Base-by-base conservation (phyloP, 106 monocot genomes). In the Xerophyta viscosa region DNA sequence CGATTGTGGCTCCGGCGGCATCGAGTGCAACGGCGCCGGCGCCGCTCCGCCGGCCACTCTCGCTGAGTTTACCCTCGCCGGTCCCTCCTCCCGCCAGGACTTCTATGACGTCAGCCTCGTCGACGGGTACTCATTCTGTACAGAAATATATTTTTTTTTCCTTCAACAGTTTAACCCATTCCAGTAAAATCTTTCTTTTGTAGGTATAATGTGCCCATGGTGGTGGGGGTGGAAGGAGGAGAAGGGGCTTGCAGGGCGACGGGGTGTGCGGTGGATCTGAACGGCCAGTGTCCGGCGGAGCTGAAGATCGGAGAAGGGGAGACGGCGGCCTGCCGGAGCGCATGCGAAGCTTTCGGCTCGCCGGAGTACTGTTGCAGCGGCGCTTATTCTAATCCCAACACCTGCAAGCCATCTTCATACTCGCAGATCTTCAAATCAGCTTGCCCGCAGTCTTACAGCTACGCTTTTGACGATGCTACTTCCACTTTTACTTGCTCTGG, bases 61-160 rank as follows among this genome's bases (percentile, higher is more conserved):
- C 17, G 24, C 10, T 49, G 50, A 56, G 43, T 44, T 44, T 14
- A 44, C 43, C 8, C n/a, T 44, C 4, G 43, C 43, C 43, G 43
- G 43, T 3, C 43, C 43, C n/a, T 8, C 9, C n/a, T 44, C 43
- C 3, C 3, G 43, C 43, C 43, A 48, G 26, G 82, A 82, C 60
- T 89, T 84, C 70, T 89, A 84, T 54, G 89, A 89, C 65, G 77
- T 80, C 20, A 89, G 89, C 64, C 63, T 89, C 13, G 89, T 89
- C 12, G 89, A 89, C 60, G 84, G 89, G 3, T 89, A 77, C 77
- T n/a, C n/a, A n/a, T n/a, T n/a, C n/a, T n/a, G n/a, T n/a, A n/a
- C n/a, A n/a, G n/a, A n/a, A n/a, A n/a, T n/a, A n/a, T n/a, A n/a
- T n/a, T n/a, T n/a, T n/a, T n/a, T n/a, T n/a, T n/a, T n/a, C n/a